Evolutionary conservation across 352 stramenopile genomes (phyloP).

Genomic region (Phytophthora pisi): DNA sequence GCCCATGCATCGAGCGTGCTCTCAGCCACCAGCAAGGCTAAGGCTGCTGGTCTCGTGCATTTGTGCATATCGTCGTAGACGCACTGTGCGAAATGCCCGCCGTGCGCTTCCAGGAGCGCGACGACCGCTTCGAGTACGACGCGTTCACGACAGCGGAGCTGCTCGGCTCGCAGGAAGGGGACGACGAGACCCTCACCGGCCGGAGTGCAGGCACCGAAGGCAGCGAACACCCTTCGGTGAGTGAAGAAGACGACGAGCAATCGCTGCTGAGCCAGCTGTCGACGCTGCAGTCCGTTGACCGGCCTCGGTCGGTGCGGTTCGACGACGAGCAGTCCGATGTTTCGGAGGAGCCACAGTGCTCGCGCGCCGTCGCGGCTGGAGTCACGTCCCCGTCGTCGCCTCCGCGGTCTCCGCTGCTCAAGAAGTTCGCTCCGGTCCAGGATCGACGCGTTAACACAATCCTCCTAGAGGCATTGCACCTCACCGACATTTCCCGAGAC

Average conservation of each 20-base stretch:
- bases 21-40: neutral
- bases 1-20: neutral
- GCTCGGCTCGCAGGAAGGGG: slow-evolving; percentile 18
- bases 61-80: neutral
- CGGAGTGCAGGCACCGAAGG: slow-evolving; percentile 8
- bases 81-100: slow-evolving; percentile 8
- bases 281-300: slow-evolving; percentile 7
- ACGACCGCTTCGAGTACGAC: slow-evolving; percentile 19
- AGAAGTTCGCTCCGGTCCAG: slow-evolving; percentile 64
- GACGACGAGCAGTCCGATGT: slow-evolving; percentile 18
- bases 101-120: slow-evolving; percentile 19
- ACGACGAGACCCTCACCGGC: slow-evolving; percentile 13
- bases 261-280: slow-evolving; percentile 24
- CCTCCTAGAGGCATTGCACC: slow-evolving; percentile 65
- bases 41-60: neutral
- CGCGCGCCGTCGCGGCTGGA: slow-evolving; percentile 14
- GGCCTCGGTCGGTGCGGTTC: slow-evolving; percentile 21
- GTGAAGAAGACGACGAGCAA: slow-evolving; percentile 26
- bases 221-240: slow-evolving; percentile 5
- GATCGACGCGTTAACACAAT: slow-evolving; percentile 64
- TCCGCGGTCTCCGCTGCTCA: slow-evolving; percentile 51
- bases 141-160: slow-evolving; percentile 25
- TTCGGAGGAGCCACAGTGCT: slow-evolving; percentile 6
- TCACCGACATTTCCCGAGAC: slow-evolving; percentile 66
- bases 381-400: slow-evolving; percentile 16